Evolutionary conservation across 148 eudicot species (phyloP), one percentile per base, ranked within the genome.

Genomic region (Polygonum maritimum): DNA sequence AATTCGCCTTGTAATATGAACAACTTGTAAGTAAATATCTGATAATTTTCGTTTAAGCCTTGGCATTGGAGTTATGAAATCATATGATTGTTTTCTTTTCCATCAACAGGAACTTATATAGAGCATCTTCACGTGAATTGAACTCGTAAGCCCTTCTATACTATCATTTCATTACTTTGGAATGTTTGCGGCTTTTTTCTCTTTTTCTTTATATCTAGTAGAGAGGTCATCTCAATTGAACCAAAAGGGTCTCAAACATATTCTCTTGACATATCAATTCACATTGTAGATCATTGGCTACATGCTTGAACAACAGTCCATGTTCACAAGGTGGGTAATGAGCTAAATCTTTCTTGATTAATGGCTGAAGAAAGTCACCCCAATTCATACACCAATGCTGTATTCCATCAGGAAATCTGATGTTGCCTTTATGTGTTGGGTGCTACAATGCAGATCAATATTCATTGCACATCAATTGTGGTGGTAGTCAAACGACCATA

Each of bases 401-500:
- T 40, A 40, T 44, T 44, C 47, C 9, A 6, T 10, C 47, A 6
- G 47, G 47, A 44, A 7, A 6, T 44, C 47, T 44, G 47, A 44
- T 10, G 9, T 44, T 44, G 47, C 47, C 47, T 44, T 44, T 44
- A 44, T 44, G 47, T 44, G 31, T 26, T 26, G 31, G 31, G 1
- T 26, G 31, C 31, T 26, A 48, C 18, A 51, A 19, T 72, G 84
- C 47, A 88, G 94, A 76, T 62, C 71, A 45, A 41, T 90, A 85
- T 49, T 76, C 87, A 14, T 39, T 90, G 48, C 77, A 88, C 76
- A 81, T 90, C 52, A 90, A 90, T 76, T 88, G 94, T 74, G 94
- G 91, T 10, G 92, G 94, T 69, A 48, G 14, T 18, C 14, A 74
- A 74, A 78, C 45, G 40, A 71, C 48, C 11, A 70, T 86, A 10